phyloP scores from a whole-genome alignment of 164 flowering plant species.

The Liriodendron chinense region DNA sequence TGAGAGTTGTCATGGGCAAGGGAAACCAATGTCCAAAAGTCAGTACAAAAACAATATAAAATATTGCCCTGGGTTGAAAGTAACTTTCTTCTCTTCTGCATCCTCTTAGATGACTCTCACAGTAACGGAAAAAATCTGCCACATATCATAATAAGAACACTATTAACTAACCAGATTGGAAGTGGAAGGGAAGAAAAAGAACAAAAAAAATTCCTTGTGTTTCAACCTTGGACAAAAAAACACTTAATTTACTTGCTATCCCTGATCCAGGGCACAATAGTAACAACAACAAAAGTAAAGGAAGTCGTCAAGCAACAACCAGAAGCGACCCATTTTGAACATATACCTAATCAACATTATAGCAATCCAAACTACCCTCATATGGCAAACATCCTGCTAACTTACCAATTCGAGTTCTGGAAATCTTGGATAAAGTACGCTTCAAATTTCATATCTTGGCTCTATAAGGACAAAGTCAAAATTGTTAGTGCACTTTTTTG shows the following conservation, averaged over 20 bases:
- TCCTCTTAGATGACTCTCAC: slow-evolving; percentile 75
- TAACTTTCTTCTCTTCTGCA: slow-evolving; percentile 76
- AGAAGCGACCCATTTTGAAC: no score
- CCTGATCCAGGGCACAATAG: slow-evolving; percentile 62
- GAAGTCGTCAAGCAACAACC: no score
- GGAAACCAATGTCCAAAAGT: slow-evolving; percentile 66
- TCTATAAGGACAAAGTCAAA: no score
- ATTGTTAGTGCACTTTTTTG: no score
- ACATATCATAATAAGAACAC: neutral
- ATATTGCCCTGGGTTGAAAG: slow-evolving; percentile 89
- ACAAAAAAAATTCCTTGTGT: neutral
- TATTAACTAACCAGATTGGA: neutral
- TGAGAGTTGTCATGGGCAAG: slow-evolving; percentile 63
- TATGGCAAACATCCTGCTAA: no score
- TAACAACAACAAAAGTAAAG: slow-evolving; percentile 12
- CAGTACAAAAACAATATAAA: slow-evolving; percentile 87
- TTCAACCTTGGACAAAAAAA: slow-evolving; percentile 68
- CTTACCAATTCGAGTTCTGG: no score
- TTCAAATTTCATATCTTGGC: no score
- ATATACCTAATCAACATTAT: no score
- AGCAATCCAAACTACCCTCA: no score
- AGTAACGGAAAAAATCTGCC: slow-evolving; percentile 67
- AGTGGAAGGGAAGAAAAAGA: neutral
- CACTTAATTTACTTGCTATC: slow-evolving; percentile 51
- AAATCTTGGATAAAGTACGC: no score